Conservation (phyloP, 2,329 filamentous ascomycete genomes). For the Fusarium tanahbumbuense region DNA sequence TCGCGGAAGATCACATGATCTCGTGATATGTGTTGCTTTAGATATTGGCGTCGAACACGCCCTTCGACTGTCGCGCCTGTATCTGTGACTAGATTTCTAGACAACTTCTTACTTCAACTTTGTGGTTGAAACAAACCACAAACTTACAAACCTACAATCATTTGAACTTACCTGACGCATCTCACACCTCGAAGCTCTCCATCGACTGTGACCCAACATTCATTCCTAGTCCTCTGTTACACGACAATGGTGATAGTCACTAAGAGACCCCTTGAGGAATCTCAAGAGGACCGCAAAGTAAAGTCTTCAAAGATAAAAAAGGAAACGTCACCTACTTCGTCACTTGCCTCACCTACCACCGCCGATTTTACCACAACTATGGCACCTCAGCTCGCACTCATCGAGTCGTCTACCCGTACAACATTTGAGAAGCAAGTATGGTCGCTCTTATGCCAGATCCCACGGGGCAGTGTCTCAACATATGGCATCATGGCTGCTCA, state of each 20-base stretch:
- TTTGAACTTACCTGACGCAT: neutral
- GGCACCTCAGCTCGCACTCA: slow-evolving; percentile 57
- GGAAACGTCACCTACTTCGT: slow-evolving; percentile 2
- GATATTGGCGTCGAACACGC: slow-evolving; percentile 42
- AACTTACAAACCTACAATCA: neutral
- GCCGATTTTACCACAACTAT: slow-evolving; percentile 41
- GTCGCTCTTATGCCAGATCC: slow-evolving; percentile 79
- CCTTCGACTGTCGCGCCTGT: slow-evolving; percentile 35
- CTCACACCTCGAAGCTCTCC: neutral
- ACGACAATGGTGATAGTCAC: slow-evolving; percentile 24
- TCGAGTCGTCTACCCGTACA: slow-evolving; percentile 59
- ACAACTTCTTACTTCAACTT: neutral
- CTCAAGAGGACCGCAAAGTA: slow-evolving; percentile 15
- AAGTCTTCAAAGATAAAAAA: slow-evolving; percentile 29
- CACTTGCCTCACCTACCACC: neutral
- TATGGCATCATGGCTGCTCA: slow-evolving; percentile 78
- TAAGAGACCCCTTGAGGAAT: slow-evolving; percentile 39
- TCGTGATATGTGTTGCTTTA: slow-evolving; percentile 47
- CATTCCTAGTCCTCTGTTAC: neutral
- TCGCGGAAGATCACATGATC: slow-evolving; percentile 43
- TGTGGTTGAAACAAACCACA: neutral
- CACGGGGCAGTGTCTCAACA: slow-evolving; percentile 78
- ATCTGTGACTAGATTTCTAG: slow-evolving; percentile 4
- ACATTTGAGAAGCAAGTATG: slow-evolving; percentile 75
- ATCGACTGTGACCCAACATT: neutral